Evolutionary conservation across 2,329 filamentous ascomycete genomes (phyloP), one percentile per base, ranked within the genome.

Genomic region (Sporothrix humicola): DNA sequence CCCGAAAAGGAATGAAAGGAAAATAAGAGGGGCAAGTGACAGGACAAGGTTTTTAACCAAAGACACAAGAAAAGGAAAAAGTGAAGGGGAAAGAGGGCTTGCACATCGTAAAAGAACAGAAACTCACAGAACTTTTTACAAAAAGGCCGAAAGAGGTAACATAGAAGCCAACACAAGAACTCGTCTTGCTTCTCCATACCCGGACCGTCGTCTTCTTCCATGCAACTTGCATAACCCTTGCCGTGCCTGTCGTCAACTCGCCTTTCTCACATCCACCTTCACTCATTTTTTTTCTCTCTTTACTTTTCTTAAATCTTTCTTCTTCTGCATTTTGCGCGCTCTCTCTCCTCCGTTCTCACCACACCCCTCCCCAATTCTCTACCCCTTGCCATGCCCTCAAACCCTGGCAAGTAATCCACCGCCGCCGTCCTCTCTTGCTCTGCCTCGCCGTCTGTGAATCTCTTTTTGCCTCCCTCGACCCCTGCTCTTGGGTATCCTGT

Each of bases 351-450:
- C 8, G 3, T 52, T 12, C 23, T 52, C 65, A 31, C 65, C 15
- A 17, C 68, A 52, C 63, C n/a, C 65, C 65, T 48, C 20, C 17
- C 26, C 65, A 13, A 6, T 52, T 69, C 48, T 44, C 50, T 4
- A 15, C 68, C 68, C 65, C 66, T 42, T 70, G 66, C 50, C 10
- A 58, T 58, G 26, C 50, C 13, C 46, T 12, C 23, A 44, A n/a
- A 58, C 50, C 52, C 66, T 58, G 50, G 66, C 66, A 69, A 44
- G 66, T n/a, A 56, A 54, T 37, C 65, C 65, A 42, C 65, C 65
- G 46, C 63, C 46, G 63, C 46, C 42, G 61, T 48, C 63, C 44
- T 50, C 26, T 31, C 37, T 65, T 17, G 46, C 42, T 56, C 44
- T 68, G 42, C 63, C 42, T 69, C 23, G 26, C 26, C 46, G 17